Percentiles rank a stretch among this genome's conserved stretches.
Evolutionary conservation across 805 yeast species (phyloP).

Genomic region (Candida ovalis): DNA sequence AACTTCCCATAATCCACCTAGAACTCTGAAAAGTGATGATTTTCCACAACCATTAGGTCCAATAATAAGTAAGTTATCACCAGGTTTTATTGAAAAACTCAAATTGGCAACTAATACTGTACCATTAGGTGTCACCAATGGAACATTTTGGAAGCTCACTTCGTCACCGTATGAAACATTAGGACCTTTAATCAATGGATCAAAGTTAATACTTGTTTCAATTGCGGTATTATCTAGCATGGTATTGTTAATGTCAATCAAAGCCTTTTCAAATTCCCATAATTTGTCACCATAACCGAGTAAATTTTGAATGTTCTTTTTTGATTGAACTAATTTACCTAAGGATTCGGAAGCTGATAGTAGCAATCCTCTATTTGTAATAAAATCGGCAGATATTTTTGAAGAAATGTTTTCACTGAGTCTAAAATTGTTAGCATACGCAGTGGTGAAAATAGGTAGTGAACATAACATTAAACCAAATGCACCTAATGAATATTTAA

Average conservation of each 20-base stretch:
- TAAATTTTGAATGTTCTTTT: constrained; percentile 78
- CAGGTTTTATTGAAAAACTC: constrained; percentile 69
- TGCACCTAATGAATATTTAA: constrained; percentile 95
- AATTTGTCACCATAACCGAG: constrained; percentile 79
- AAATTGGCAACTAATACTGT: constrained; percentile 65
- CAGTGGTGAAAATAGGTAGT: constrained; percentile 67
- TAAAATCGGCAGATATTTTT: constrained; percentile 70
- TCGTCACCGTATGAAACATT: constrained; percentile 47
- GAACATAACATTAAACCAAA: constrained; percentile 86
- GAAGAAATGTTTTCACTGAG: constrained; percentile 36
- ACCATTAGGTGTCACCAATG: constrained; percentile 82
- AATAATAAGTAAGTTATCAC: constrained; percentile 81
- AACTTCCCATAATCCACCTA: constrained; percentile 94
- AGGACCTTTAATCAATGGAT: constrained; percentile 30
- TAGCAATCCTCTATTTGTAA: constrained; percentile 81
- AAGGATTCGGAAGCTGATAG: constrained; percentile 83
- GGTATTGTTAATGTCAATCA: constrained; percentile 43
- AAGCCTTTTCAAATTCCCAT: constrained; percentile 60
- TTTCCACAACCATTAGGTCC: constrained; percentile 98
- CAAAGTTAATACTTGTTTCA: constrained; percentile 14
- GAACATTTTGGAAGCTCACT: constrained; percentile 69
- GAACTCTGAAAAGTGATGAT: constrained; percentile 82
- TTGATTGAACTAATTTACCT: constrained; percentile 80
- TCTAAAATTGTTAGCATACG: constrained; percentile 35
- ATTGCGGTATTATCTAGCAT: constrained; percentile 21